Evolutionary conservation across 148 eudicot species (phyloP).

Genomic region (Rhododendron williamsianum): DNA sequence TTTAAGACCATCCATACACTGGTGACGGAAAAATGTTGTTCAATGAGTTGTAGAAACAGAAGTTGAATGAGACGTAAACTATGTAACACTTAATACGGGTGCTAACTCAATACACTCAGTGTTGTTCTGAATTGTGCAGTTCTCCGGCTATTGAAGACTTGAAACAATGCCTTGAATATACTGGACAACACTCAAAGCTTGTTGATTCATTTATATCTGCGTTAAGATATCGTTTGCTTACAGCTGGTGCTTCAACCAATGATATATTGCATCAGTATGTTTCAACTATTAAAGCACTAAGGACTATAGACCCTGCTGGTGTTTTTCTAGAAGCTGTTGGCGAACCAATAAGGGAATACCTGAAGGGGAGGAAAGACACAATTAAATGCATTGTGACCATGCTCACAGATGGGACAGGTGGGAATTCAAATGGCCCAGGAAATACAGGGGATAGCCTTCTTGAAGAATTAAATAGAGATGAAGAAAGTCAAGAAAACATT

Average conservation of each 20-base stretch:
- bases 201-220: slow-evolving; percentile 93
- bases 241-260: slow-evolving; percentile 98
- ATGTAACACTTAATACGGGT: background rate
- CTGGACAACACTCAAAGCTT: slow-evolving; percentile 95
- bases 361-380: slow-evolving; percentile 94
- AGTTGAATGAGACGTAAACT: background rate
- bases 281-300: slow-evolving; percentile 94
- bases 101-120: background rate
- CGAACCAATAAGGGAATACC: slow-evolving; percentile 90
- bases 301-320: slow-evolving; percentile 93
- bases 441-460: slow-evolving; percentile 90
- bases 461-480: slow-evolving; percentile 95
- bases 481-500: slow-evolving; percentile 77
- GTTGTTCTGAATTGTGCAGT: slow-evolving; percentile 39
- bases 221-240: slow-evolving; percentile 72
- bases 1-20: background rate
- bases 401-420: slow-evolving; percentile 97
- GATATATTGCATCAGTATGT: slow-evolving; percentile 96
- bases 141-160: slow-evolving; percentile 94
- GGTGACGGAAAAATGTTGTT: slow-evolving; percentile 6
- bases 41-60: background rate
- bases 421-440: slow-evolving; percentile 58
- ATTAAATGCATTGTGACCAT: slow-evolving; percentile 95
- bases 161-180: slow-evolving; percentile 93
- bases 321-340: slow-evolving; percentile 98